Evolutionary conservation across 106 monocot genomes (phyloP).

Genomic region (Allium fistulosum): DNA sequence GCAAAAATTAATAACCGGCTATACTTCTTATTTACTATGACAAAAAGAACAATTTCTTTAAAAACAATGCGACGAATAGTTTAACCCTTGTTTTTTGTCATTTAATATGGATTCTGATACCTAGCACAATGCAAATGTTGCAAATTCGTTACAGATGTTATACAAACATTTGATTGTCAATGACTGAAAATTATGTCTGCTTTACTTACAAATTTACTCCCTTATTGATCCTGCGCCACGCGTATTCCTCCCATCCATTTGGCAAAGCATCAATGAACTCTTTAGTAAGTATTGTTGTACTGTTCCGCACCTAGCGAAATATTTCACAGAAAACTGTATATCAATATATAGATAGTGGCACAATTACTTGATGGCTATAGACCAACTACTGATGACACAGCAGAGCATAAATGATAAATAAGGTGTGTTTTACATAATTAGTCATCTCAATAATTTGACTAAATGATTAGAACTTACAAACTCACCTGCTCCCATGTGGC

Average conservation of each 20-base stretch:
- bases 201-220: constrained; percentile 77
- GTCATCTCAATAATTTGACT: too few relatives aligned
- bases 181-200: not conserved
- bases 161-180: not conserved
- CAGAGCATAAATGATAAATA: too few relatives aligned
- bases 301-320: constrained; percentile 76
- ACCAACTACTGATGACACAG: too few relatives aligned
- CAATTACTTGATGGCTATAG: too few relatives aligned
- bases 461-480: not conserved
- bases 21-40: too few relatives aligned
- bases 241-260: constrained; percentile 98
- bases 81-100: not conserved
- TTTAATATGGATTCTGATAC: too few relatives aligned
- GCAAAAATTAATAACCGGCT: too few relatives aligned
- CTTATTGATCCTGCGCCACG: constrained; percentile 96
- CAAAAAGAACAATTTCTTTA: too few relatives aligned
- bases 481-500: constrained; percentile 85
- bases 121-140: not conserved
- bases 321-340: not conserved
- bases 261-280: constrained; percentile 94
- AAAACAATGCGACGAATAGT: not conserved
- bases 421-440: too few relatives aligned
- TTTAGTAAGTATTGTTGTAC: constrained; percentile 87
- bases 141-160: not conserved
- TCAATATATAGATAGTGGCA: too few relatives aligned